Conservation (phyloP, 2,329 filamentous ascomycete genomes). For the Venturia asperata region DNA sequence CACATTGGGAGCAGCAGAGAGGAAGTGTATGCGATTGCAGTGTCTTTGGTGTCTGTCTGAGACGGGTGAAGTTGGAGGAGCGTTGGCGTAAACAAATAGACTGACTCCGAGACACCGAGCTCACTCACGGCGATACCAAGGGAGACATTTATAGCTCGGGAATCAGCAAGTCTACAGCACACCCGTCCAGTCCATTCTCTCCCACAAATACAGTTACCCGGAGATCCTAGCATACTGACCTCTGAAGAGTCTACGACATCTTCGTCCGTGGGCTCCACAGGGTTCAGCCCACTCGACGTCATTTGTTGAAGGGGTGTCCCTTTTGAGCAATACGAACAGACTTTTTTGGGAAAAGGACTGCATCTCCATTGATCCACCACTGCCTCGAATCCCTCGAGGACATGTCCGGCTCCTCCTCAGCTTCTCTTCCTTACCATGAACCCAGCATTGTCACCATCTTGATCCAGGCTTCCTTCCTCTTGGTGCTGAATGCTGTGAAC, state of each 20-base stretch:
- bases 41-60: background rate
- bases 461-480: constrained; percentile 53
- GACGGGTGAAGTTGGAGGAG: background rate
- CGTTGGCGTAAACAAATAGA: constrained; percentile 3
- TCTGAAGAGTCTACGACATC: background rate
- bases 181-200: background rate
- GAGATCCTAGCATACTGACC: background rate
- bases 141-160: background rate
- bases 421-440: constrained; percentile 52
- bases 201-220: background rate
- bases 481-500: constrained; percentile 55
- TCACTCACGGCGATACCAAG: background rate
- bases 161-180: background rate
- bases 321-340: background rate
- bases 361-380: background rate
- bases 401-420: background rate
- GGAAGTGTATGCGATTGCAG: background rate
- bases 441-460: constrained; percentile 54
- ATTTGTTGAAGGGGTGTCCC: background rate
- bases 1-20: background rate
- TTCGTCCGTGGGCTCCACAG: background rate
- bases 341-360: background rate
- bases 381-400: background rate
- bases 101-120: too few relatives aligned
- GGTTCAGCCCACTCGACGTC: background rate